Evolutionary conservation across 1,139 yeast species (phyloP), one percentile per base, ranked within the genome.

Genomic region (Candida sp.): DNA sequence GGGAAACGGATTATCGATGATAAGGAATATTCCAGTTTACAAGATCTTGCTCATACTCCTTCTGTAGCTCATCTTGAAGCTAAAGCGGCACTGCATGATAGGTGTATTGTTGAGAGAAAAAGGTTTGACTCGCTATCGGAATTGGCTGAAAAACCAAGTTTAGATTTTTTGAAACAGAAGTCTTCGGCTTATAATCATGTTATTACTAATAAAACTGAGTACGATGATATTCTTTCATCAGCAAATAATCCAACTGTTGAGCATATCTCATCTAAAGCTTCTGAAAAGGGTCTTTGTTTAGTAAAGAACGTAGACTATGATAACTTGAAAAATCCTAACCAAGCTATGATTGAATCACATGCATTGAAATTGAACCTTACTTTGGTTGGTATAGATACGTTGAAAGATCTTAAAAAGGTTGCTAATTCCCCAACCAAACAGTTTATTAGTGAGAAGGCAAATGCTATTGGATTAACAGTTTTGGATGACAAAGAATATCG

Each of bases 371-470:
- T 22, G 30, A 15, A 22, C 21, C 21, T 9, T 36, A 36, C 21
- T 23, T 22, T 49, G 21, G 33, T 52, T n/a, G 47, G 44, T 15
- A 42, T 21, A 22, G 40, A 43, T 4, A 48, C 44, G 23, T 36
- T 50, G 8, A 23, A 49, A n/a, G 21, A 35, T 1, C 49, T 64
- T 39, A 43, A 47, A 4, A 51, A 55, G 4, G 37, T 40, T 7
- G 22, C 47, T 4, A 58, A 57, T 7, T 45, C 45, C n/a, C 72
- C 72, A n/a, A 43, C 60, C 1, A 37, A 47, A 33, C 64, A 62
- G 4, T 59, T 50, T 43, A 43, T 66, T 33, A 44, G 43, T 12
- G 38, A 43, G 5, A 57, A 59, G 40, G 59, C 61, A 4, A 46
- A 49, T 21, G 35, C 41, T 3, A 45, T 46, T 19, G 59, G 56